A percentile compares a stretch with the other conserved stretches of the same genome.
These are phyloP conservation scores for Xenosphaeropsis pyriputrescens DNA, from an alignment of 2,329 filamentous ascomycete species.

Conservation along the genomic window DNA sequence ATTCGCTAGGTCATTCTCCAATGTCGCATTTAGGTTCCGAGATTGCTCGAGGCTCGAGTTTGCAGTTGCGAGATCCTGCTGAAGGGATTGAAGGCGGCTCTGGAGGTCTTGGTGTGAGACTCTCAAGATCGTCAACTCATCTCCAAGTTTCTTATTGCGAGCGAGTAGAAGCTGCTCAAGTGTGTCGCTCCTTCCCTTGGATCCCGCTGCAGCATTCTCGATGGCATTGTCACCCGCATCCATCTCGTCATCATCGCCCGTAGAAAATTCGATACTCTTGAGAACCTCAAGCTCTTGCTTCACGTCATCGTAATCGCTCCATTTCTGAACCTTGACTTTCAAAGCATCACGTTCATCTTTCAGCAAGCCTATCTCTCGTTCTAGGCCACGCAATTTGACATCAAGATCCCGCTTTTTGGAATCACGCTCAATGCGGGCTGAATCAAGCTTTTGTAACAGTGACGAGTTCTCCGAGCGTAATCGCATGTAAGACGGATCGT, in stretches of 20 bases:
- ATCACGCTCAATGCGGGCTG: slow-evolving; percentile 70
- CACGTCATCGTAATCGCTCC: slow-evolving; percentile 89
- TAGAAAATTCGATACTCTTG: slow-evolving; percentile 95
- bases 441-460: slow-evolving; percentile 76
- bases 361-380: slow-evolving; percentile 61
- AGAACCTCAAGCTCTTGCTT: slow-evolving; percentile 93
- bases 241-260: slow-evolving; percentile 65
- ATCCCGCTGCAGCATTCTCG: slow-evolving; percentile 30
- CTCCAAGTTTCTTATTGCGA: slow-evolving; percentile 90
- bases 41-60: slow-evolving; percentile 79
- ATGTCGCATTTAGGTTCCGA: slow-evolving; percentile 69
- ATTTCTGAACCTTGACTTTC: slow-evolving; percentile 70
- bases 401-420: slow-evolving; percentile 65
- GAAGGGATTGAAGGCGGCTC: slow-evolving; percentile 60
- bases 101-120: slow-evolving; percentile 92
- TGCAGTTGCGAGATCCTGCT: slow-evolving; percentile 69
- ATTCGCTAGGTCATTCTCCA: slow-evolving; percentile 82
- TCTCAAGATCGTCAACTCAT: slow-evolving; percentile 82
- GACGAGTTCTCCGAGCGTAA: slow-evolving; percentile 89
- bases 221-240: slow-evolving; percentile 16
- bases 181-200: slow-evolving; percentile 57
- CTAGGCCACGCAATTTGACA: slow-evolving; percentile 58
- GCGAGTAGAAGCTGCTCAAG: slow-evolving; percentile 83
- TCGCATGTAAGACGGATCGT: slow-evolving; percentile 79
- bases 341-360: slow-evolving; percentile 71